Percentiles rank a stretch among this genome's conserved stretches.
These are phyloP conservation scores for Dactylorhiza incarnata DNA, from an alignment of 106 monocot species.

Conservation along the genomic window DNA sequence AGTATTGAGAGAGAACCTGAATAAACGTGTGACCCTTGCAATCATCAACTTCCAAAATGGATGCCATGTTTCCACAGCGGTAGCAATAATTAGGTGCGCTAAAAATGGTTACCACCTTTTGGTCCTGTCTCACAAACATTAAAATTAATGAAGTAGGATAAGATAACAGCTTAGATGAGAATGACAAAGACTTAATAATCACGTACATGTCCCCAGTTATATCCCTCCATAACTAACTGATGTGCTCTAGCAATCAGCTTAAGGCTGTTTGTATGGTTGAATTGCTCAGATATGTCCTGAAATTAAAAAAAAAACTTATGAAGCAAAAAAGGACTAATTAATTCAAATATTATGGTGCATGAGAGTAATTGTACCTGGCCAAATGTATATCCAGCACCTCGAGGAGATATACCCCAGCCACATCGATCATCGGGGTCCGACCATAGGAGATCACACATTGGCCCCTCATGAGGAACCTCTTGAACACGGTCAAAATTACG, in stretches of 20 bases:
- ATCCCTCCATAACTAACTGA: slow-evolving; percentile 99
- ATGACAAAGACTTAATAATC: neutral
- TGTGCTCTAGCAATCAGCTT: slow-evolving; percentile 98
- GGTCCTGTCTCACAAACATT: slow-evolving; percentile 43
- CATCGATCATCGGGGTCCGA: slow-evolving; percentile 98
- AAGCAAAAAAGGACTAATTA: neutral
- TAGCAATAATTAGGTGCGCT: slow-evolving; percentile 99
- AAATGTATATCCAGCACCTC: slow-evolving; percentile 99
- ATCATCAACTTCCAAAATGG: slow-evolving; percentile 96
- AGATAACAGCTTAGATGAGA: neutral
- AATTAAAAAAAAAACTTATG: slow-evolving; percentile 2
- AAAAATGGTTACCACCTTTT: slow-evolving; percentile 98
- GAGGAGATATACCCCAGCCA: slow-evolving; percentile 99
- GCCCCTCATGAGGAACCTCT: slow-evolving; percentile 99
- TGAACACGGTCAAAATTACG: slow-evolving; percentile 96
- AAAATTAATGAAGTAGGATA: neutral
- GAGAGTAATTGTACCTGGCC: slow-evolving; percentile 59
- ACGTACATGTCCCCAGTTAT: slow-evolving; percentile 95
- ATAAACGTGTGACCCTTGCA: slow-evolving; percentile 96
- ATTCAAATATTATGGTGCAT: neutral
- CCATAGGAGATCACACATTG: slow-evolving; percentile 99
- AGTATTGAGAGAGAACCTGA: slow-evolving; percentile 38
- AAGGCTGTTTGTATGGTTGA: slow-evolving; percentile 88
- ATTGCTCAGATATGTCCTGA: slow-evolving; percentile 99
- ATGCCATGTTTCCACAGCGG: slow-evolving; percentile 98